These are phyloP conservation scores for Penicillium paneum DNA, from an alignment of 2,329 filamentous ascomycete genomes.

Conservation along the genomic window DNA sequence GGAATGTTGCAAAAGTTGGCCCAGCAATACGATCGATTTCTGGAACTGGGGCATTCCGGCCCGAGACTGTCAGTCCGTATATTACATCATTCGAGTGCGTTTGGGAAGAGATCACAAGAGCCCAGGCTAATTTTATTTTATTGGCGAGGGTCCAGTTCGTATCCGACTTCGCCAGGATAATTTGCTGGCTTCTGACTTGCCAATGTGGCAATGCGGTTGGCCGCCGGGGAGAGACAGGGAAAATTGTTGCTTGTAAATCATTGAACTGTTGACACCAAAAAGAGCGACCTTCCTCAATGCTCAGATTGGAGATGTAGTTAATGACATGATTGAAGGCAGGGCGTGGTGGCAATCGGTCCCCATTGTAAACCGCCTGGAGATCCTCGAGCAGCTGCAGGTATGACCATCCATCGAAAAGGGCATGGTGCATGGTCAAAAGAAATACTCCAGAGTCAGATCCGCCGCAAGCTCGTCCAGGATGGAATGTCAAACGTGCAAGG, in stretches of 20 bases:
- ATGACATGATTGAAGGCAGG: constrained; percentile 1
- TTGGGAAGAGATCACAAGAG: constrained; percentile 34
- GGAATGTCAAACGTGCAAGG: background rate
- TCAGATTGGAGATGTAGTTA: background rate
- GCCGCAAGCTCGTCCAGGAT: background rate
- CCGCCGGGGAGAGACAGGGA: background rate
- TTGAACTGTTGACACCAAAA: constrained; percentile 1
- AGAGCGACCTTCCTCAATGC: background rate
- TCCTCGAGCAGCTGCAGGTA: constrained; percentile 15
- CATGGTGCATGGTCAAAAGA: constrained; percentile 43
- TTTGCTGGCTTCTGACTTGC: background rate
- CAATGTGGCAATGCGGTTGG: background rate
- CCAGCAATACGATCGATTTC: constrained; percentile 41
- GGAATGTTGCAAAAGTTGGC: constrained; percentile 41
- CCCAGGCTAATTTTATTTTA: constrained; percentile 31
- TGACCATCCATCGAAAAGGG: constrained; percentile 41
- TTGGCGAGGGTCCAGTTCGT: constrained; percentile 1
- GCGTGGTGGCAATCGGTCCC: background rate
- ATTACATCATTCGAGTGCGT: constrained; percentile 38
- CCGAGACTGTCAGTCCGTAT: constrained; percentile 42
- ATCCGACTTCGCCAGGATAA: background rate
- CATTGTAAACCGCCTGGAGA: constrained; percentile 4
- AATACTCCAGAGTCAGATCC: constrained; percentile 20
- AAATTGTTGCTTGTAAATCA: background rate
- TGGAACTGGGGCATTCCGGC: constrained; percentile 36